Conservation (phyloP, 768 basidiomycete species). For the Mycena capillaripes region DNA sequence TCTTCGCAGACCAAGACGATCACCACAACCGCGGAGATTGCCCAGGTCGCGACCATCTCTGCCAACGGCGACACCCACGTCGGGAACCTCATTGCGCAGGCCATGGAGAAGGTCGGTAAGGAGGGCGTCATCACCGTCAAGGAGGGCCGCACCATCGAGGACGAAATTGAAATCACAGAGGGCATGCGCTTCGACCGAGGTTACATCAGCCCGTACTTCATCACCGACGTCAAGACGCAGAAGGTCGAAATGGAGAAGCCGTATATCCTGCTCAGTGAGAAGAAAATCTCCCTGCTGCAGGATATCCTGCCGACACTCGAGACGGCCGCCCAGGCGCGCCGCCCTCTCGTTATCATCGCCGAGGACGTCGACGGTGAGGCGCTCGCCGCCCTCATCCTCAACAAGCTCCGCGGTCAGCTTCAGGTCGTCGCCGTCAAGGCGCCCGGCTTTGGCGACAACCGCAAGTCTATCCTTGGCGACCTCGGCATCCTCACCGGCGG, state of each 20-base stretch:
- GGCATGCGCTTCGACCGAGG: conserved; percentile 99
- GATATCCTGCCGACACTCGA: conserved; percentile 96
- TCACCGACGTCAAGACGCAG: conserved; percentile 97
- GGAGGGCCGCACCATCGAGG: conserved; percentile 97
- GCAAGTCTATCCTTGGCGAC: conserved; percentile 97
- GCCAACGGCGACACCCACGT: conserved; percentile 88
- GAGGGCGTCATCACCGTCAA: conserved; percentile 99
- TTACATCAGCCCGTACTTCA: conserved; percentile 97
- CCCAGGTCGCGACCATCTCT: conserved; percentile 98
- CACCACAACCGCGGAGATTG: conserved; percentile 97
- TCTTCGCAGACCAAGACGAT: conserved; percentile 91
- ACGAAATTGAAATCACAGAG: conserved; percentile 99
- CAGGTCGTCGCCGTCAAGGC: conserved; percentile 96
- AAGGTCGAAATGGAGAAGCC: conserved; percentile 99
- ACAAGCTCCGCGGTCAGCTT: conserved; percentile 99
- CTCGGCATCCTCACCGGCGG: conserved; percentile 97
- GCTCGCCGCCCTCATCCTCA: conserved; percentile 96
- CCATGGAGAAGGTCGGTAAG: conserved; percentile 99
- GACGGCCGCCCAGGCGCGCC: conserved; percentile 81
- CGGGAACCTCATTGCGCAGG: conserved; percentile 95
- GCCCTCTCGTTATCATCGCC: conserved; percentile 95
- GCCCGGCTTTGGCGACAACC: conserved; percentile 98
- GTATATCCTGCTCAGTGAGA: conserved; percentile 92
- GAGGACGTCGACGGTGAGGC: conserved; percentile 99
- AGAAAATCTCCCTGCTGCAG: conserved; percentile 96